Conservation (phyloP, 192 early-diverging fungal species). For the Gaertneriomyces sp. region DNA sequence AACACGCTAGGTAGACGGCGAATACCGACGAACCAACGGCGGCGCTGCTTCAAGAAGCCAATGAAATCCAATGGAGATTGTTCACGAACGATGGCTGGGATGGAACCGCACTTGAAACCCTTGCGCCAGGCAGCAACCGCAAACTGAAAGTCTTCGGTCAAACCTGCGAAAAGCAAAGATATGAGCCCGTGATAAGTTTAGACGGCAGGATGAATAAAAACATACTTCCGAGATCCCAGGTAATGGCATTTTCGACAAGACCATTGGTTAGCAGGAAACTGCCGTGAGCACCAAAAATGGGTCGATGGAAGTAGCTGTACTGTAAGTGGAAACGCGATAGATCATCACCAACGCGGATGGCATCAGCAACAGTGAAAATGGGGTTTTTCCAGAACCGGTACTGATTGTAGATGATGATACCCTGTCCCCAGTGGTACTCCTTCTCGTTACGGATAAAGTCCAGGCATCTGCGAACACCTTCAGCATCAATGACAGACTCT, state of each 20-base stretch:
- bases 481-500: constrained; percentile 55
- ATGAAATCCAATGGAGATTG: constrained; percentile 49
- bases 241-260: constrained; percentile 51
- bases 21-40: constrained; percentile 59
- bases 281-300: constrained; percentile 55
- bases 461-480: constrained; percentile 37
- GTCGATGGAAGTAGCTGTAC: constrained; percentile 55
- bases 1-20: constrained; percentile 49
- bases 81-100: constrained; percentile 52
- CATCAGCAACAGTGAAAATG: constrained; percentile 57
- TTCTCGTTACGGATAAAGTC: constrained; percentile 50
- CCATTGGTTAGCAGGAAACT: constrained; percentile 55
- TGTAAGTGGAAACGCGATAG: constrained; percentile 55
- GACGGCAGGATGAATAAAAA: not conserved
- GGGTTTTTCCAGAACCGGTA: constrained; percentile 57
- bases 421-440: constrained; percentile 51
- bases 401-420: constrained; percentile 58
- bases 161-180: constrained; percentile 14
- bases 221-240: constrained; percentile 54
- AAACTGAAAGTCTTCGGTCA: constrained; percentile 59
- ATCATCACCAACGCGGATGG: constrained; percentile 54
- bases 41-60: constrained; percentile 57
- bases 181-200: not conserved
- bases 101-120: constrained; percentile 48
- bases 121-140: constrained; percentile 50